Evolutionary conservation across 805 yeast genomes (phyloP).

Genomic region (Phaffomyces antillensis): DNA sequence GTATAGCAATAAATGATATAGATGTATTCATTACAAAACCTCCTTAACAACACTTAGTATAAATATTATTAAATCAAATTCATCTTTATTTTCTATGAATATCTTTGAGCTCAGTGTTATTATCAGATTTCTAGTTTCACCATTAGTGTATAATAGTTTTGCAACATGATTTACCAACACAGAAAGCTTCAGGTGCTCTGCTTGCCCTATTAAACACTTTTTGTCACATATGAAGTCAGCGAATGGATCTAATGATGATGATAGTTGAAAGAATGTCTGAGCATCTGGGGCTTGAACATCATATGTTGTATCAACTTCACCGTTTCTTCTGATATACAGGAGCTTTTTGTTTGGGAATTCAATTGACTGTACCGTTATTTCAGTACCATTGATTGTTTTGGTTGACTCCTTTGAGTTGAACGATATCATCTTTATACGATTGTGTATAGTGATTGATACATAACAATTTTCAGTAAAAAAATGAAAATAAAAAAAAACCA

Average conservation of each 20-base stretch:
- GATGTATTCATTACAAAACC: neutral
- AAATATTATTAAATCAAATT: slow-evolving; percentile 12
- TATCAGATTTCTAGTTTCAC: slow-evolving; percentile 16
- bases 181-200: slow-evolving; percentile 11
- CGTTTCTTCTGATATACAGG: slow-evolving; percentile 33
- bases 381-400: neutral
- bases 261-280: slow-evolving; percentile 6
- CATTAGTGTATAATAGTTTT: slow-evolving; percentile 12
- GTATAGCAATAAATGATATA: neutral
- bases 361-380: slow-evolving; percentile 14
- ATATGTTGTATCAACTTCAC: slow-evolving; percentile 28
- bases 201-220: slow-evolving; percentile 17
- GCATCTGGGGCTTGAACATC: slow-evolving; percentile 20
- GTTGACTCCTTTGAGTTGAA: neutral
- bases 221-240: slow-evolving; percentile 41
- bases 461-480: too few species aligned
- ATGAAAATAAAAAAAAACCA: neutral
- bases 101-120: slow-evolving; percentile 22
- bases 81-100: slow-evolving; percentile 8
- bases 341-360: slow-evolving; percentile 33
- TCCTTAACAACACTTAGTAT: slow-evolving; percentile 12
- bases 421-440: neutral
- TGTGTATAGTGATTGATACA: too few species aligned
- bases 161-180: slow-evolving; percentile 20
- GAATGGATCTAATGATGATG: neutral